phyloP scores from a whole-genome alignment of 805 yeast species.

The Soucietia sequanensis region DNA sequence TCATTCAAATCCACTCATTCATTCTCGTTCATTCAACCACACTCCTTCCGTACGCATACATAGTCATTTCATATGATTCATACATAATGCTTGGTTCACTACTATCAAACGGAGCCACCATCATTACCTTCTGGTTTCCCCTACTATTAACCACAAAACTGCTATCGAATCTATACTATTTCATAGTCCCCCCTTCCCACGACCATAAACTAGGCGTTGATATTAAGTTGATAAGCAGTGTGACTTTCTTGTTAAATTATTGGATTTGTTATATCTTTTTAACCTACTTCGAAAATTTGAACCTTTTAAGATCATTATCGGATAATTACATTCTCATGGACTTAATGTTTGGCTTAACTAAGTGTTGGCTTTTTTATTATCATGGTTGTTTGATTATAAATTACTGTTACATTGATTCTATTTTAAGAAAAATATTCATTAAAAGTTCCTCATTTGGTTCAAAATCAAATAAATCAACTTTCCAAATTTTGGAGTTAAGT shows the following conservation, averaged over 20 bases:
- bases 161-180: conserved; percentile 10
- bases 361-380: conserved; percentile 22
- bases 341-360: conserved; percentile 8
- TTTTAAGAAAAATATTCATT: conserved; percentile 5
- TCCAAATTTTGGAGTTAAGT: conserved; percentile 11
- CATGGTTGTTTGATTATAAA: conserved; percentile 23
- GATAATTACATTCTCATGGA: conserved; percentile 2
- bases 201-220: neutral
- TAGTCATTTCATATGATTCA: too few species aligned
- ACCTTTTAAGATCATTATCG: conserved; percentile 9
- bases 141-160: conserved; percentile 16
- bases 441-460: neutral
- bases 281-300: conserved; percentile 9
- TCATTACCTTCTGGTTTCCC: conserved; percentile 11
- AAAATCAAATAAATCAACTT: neutral
- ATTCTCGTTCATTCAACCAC: too few species aligned
- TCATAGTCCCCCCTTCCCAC: too few species aligned
- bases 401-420: conserved; percentile 11
- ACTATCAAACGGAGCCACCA: neutral
- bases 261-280: conserved; percentile 20
- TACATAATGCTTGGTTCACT: too few species aligned
- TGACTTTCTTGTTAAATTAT: conserved; percentile 17
- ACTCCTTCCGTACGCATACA: too few species aligned
- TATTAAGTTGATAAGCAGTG: conserved; percentile 5
- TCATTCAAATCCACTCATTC: too few species aligned